These are phyloP conservation scores for Fabrea salina DNA, from an alignment of 169 alveolate genomes.

Conservation along the genomic window DNA sequence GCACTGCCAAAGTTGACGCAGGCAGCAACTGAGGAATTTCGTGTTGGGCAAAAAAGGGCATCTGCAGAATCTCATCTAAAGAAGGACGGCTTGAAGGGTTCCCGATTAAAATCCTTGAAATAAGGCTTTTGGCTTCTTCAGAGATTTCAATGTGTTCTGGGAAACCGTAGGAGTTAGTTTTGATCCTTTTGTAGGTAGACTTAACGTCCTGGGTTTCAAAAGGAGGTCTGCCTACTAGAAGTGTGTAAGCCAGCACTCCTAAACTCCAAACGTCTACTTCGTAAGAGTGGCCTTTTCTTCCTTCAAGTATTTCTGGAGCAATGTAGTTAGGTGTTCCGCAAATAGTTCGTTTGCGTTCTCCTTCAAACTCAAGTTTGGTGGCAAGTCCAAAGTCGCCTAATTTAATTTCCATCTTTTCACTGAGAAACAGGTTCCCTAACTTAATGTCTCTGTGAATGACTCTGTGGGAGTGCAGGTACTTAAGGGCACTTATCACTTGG, in stretches of 20 bases:
- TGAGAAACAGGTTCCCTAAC: constrained; percentile 79
- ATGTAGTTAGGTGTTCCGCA: constrained; percentile 89
- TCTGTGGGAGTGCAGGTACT: constrained; percentile 76
- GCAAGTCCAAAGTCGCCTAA: constrained; percentile 87
- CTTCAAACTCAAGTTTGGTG: constrained; percentile 78
- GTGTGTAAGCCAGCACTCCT: constrained; percentile 81
- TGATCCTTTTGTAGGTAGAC: constrained; percentile 81
- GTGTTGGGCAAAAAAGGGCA: constrained; percentile 64
- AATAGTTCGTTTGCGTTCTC: constrained; percentile 80
- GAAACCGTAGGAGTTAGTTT: constrained; percentile 74
- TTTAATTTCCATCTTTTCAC: constrained; percentile 83
- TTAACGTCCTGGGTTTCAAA: constrained; percentile 83
- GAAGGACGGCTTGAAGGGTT: constrained; percentile 82
- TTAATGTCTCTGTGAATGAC: constrained; percentile 86
- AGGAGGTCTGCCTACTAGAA: constrained; percentile 80
- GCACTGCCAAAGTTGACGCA: constrained; percentile 64
- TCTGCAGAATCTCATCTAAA: constrained; percentile 69
- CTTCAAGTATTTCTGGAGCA: constrained; percentile 84
- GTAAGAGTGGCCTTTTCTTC: constrained; percentile 62
- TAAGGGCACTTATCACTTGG: constrained; percentile 66
- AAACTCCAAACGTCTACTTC: constrained; percentile 83
- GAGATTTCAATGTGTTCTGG: constrained; percentile 75
- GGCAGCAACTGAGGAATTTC: constrained; percentile 70
- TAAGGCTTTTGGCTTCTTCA: constrained; percentile 68
- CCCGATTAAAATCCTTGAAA: constrained; percentile 69